A percentile compares a stretch with the other conserved stretches of the same genome.
Conservation (phyloP, 331 rosid species). For the Arachis monticola region DNA sequence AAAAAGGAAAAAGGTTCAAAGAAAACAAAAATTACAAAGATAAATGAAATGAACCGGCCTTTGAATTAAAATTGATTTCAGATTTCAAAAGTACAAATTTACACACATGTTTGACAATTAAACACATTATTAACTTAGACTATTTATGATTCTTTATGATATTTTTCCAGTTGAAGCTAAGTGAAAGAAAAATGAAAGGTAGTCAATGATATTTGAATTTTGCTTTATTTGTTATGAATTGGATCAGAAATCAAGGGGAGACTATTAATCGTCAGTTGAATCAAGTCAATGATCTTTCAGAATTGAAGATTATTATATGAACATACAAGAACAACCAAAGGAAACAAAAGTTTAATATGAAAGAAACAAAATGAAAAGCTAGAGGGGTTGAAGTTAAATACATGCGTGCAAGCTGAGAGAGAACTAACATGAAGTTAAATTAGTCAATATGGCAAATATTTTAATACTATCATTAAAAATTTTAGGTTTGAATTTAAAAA, state of each 20-base stretch:
- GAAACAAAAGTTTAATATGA: no score
- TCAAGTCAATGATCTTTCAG: conserved; percentile 22
- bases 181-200: background rate
- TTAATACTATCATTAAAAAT: no score
- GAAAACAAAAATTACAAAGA: conserved; percentile 7
- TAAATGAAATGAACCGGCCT: background rate
- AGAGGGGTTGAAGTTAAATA: no score
- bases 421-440: no score
- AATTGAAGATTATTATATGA: background rate
- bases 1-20: background rate
- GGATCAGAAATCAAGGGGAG: conserved; percentile 20
- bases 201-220: conserved; percentile 18
- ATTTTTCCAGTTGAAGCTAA: background rate
- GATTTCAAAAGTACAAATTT: background rate
- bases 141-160: conserved; percentile 26
- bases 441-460: no score
- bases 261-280: background rate
- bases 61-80: background rate
- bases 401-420: no score
- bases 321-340: no score
- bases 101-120: conserved; percentile 11
- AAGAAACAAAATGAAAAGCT: no score
- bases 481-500: no score
- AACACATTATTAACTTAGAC: conserved; percentile 9
- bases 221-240: background rate